Base-by-base conservation (phyloP, 2,329 filamentous ascomycete species). In the Herpotrichia juniperi region DNA sequence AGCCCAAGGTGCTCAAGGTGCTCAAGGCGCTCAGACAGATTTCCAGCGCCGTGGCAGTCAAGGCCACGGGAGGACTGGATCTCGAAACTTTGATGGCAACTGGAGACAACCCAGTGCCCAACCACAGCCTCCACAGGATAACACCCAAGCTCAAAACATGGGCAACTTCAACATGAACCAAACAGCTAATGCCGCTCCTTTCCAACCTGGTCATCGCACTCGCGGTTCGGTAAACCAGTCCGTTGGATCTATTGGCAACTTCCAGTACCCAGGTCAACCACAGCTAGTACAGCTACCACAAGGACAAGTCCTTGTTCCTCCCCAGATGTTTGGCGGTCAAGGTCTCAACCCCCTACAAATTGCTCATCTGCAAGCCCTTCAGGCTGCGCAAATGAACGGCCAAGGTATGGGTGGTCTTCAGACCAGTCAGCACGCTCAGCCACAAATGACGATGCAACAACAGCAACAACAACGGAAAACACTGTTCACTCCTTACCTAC, bases 401-500 rank as follows among this genome's bases (percentile, higher is more conserved):
- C 90, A 93, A 70, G 84, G 86, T 59, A 83, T 93, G 54, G 69
- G 74, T 66, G 86, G 89, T 69, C 75, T 85, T 44, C 79, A 80
- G 59, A 77, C 81, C 35, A 90, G 87, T 68, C 90, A 96, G 73
- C 90, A 93, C 68, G 87, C 86, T 46, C 85, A 85, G 34, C 85
- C 78, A 34, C 73, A 85, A 78, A 72, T 86, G 81, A 68, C 85
- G 57, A 75, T 78, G 68, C 84, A 88, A 62, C 86, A 88, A 58
- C 89, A 93, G 62, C 89, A 94, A 68, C 91, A 96, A 72, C 93
- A 96, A 79, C 88, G 94, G 71, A 99, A 99, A 83, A 99, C 94
- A 1, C 85, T 99, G 19, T 99, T 99, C 79, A 97, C 94, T 64
- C 94, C 94, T 57, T 99, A 99, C 69, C 84, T 99, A 45, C 93